Base-by-base conservation (phyloP, 2,329 filamentous ascomycete species). In the Pseudofabraea citricarpa region DNA sequence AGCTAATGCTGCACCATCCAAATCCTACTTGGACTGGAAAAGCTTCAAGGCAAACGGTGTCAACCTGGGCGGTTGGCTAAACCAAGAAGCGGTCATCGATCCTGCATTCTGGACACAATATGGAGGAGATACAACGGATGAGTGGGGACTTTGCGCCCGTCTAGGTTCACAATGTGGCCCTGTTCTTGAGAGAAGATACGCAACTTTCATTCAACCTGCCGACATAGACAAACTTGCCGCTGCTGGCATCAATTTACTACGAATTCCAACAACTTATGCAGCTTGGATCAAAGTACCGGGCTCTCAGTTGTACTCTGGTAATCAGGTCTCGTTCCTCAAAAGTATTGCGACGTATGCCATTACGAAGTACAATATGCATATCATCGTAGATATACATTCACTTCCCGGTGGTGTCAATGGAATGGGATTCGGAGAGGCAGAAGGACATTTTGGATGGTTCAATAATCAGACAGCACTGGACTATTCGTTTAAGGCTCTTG, bases 321-420 rank as follows among this genome's bases (percentile, higher is more conserved):
- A 59, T 20, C 64, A 67, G 44, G 36, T 46, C 6, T 39, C 46
- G 13, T 55, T 57, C 45, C 50, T 67, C n/a, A 51, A 52, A 31
- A 52, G 41, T 2, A 60, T 66, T 27, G 51, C 61, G 7, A 52
- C 55, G 7, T 67, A 66, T 40, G 63, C 63, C 26, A 66, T 65
- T 35, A 57, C 54, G 0, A 57, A 62, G 15, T 54, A 69, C 44
- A 61, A 60, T 29, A 64, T 71, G 13, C 70, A 69, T 32, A 61
- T 61, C 16, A 65, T 70, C 6, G 54, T 71, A 1, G 68, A 69
- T 46, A 48, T 71, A 8, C 68, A 71, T 32, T 62, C 66, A 1
- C 62, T 62, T 0, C 67, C 68, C 0, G 68, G 68, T 1, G 66
- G 68, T 4, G 56, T 58, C 9, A 55, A 56, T 53, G 60, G 7